Base-by-base conservation (phyloP, 2,329 filamentous ascomycete genomes). In the Aspergillus glaucus region DNA sequence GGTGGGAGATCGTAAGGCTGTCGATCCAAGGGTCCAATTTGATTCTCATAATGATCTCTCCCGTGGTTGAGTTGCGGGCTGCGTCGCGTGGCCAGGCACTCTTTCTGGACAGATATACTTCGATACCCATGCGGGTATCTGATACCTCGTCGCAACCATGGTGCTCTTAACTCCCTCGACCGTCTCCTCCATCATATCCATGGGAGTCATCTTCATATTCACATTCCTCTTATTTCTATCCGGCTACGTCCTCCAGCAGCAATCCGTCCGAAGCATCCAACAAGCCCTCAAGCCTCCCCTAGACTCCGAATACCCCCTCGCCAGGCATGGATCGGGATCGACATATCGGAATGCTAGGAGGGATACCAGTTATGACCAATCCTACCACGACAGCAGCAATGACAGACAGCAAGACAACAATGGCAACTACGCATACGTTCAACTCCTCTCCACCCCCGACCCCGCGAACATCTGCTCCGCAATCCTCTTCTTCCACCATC, bases 231-330 rank as follows among this genome's bases (percentile, higher is more conserved):
- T 96, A 22, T 96, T 96, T 67, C 76, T 95, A 28, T 89, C 87
- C 45, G 91, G 91, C 61, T 95, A 94, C 67, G 80, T 84, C 3
- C 79, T 95, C 46, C 91, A 96, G 62, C 91, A 96, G 68, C 82
- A 88, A 59, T 93, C 89, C 0, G 81, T 95, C 4, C 80, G 79
- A 53, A 85, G 85, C 58, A 78, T 96, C 28, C 87, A 92, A 60
- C 75, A 77, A 48, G 87, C 87, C 15, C 85, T 95, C 60, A 62
- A 58, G 12, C 60, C 60, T n/a, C 60, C 58, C 2, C 43, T 52
- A 17, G 52, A 55, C 21, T 43, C 49, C 3, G 50, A 2, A 22
- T 21, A 50, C 6, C 50, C 55, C 17, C 48, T 50, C 6, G 46
- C 46, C 42, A 53, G 46, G 4, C 48, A 49, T n/a, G 52, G 43